Base-by-base conservation (phyloP, 805 yeast species). In the Candida nonsorbophila region DNA sequence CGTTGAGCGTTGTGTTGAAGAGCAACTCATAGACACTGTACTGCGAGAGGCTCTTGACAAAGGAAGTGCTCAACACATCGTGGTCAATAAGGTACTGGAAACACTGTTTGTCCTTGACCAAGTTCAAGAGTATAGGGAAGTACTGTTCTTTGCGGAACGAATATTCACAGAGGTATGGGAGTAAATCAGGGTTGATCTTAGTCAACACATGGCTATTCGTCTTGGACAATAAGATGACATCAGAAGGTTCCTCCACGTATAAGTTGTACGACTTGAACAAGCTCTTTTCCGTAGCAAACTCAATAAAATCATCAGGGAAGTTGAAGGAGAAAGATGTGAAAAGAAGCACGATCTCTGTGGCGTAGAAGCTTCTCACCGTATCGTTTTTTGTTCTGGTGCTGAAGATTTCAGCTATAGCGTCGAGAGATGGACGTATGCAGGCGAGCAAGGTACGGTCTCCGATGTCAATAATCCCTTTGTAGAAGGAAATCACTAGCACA, bases 101-200 rank as follows among this genome's bases (percentile, higher is more conserved):
- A 5, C 45, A 22, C 4, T 19, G n/a, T 12, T 38, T 25, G 8
- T 42, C 37, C 8, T 29, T 40, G 4, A 53, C 33, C 14, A 51
- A 20, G 29, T 57, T 59, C 20, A 53, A 33, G 6, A 56, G 34
- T 5, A 58, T 45, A 1, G 47, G 32, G 20, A 55, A 53, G 34
- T 49, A 55, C 27, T 35, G 43, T 11, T 41, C 22, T 24, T 41
- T 42, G 19, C 32, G 30, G 17, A 40, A 36, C 11, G 41, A 33
- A 15, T 32, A 38, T 12, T 31, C 40, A 6, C 24, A 3, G 3
- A 38, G n/a, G 6, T 11, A 32, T 18, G 35, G 29, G 4, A 32
- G 25, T 6, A 40, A 38, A 11, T 24, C 25, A 1, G 42, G 36
- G 22, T 41, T 41, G 8, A 41, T 22, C 16, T 24, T 11, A n/a